Percentiles rank a stretch among this genome's conserved stretches.
These are phyloP conservation scores for Castanea mollissima DNA, from an alignment of 306 rosid genomes.

Conservation along the genomic window DNA sequence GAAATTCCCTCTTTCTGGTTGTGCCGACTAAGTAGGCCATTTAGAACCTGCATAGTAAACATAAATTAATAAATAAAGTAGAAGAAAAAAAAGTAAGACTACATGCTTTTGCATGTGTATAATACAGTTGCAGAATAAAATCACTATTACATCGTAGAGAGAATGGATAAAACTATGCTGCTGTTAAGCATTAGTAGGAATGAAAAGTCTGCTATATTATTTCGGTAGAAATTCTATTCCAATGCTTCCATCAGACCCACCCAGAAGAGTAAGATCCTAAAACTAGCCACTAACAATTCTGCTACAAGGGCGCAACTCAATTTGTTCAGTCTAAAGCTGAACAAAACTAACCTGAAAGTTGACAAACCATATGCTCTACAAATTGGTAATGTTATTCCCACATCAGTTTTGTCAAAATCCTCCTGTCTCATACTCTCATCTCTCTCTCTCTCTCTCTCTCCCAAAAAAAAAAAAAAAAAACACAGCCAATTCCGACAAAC, in stretches of 20 bases:
- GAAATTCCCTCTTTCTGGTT: constrained; percentile 99
- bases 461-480: background rate
- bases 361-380: background rate
- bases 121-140: background rate
- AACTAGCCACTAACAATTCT: background rate
- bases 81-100: too few species aligned
- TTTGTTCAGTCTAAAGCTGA: background rate
- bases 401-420: background rate
- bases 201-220: background rate
- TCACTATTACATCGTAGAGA: background rate
- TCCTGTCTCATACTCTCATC: background rate
- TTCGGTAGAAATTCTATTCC: background rate
- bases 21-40: constrained; percentile 91
- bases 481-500: background rate
- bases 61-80: background rate
- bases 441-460: background rate
- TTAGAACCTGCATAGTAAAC: constrained; percentile 73
- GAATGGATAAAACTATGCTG: background rate
- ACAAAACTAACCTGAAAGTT: background rate
- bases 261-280: background rate
- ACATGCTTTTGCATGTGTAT: background rate
- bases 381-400: background rate
- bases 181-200: background rate
- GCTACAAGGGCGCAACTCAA: background rate
- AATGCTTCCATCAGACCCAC: background rate